Evolutionary conservation across 495 filamentous ascomycete genomes (phyloP).

Genomic region (Glonium stellatum): DNA sequence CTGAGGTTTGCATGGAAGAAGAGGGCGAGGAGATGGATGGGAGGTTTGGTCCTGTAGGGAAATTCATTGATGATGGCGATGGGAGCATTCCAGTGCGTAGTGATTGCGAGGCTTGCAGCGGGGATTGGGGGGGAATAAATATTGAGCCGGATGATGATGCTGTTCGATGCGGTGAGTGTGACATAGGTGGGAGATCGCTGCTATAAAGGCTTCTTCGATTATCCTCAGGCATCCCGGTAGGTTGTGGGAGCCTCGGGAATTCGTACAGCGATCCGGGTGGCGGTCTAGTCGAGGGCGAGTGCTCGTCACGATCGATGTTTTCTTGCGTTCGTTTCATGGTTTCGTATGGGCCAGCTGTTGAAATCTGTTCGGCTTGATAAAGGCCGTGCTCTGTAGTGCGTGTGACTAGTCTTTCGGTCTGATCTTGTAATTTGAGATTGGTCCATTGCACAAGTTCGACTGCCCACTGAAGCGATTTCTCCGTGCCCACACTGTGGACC

Average conservation of each 20-base stretch:
- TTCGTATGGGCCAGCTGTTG: not conserved
- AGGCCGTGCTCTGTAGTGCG: conserved; percentile 8
- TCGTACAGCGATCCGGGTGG: conserved; percentile 11
- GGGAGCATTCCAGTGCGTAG: conserved; percentile 19
- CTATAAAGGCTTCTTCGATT: conserved; percentile 16
- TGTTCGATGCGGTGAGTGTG: conserved; percentile 20
- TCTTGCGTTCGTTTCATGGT: conserved; percentile 20
- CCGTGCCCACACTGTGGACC: conserved; percentile 6
- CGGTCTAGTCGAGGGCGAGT: conserved; percentile 15
- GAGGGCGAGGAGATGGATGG: conserved; percentile 29
- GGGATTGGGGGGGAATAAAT: conserved; percentile 23
- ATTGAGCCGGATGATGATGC: conserved; percentile 22
- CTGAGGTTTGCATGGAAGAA: conserved; percentile 28
- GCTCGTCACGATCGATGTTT: conserved; percentile 15
- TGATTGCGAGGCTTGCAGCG: conserved; percentile 25
- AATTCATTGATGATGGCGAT: conserved; percentile 26
- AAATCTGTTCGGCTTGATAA: conserved; percentile 8
- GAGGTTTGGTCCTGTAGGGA: conserved; percentile 15
- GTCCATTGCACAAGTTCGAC: conserved; percentile 26
- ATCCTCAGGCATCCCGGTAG: conserved; percentile 10
- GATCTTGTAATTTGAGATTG: conserved; percentile 18
- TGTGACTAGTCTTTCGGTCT: conserved; percentile 1
- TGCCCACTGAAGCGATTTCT: conserved; percentile 20
- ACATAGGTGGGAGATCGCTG: conserved; percentile 13
- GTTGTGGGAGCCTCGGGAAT: conserved; percentile 8